These are phyloP conservation scores for Stagonosporopsis vannaccii DNA, from an alignment of 2,329 filamentous ascomycete genomes.

Conservation along the genomic window DNA sequence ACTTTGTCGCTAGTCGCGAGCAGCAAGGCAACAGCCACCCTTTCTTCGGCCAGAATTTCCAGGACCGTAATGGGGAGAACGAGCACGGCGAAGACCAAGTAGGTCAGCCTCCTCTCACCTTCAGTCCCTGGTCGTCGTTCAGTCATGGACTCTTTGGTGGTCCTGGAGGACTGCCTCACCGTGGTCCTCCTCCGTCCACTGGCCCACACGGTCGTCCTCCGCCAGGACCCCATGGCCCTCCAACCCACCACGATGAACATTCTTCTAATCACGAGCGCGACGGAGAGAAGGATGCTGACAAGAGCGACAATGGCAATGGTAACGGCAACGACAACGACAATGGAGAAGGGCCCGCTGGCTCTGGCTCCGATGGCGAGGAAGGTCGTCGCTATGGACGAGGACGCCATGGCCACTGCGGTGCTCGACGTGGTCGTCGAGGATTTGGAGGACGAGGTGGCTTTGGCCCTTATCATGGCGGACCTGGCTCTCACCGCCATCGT, in stretches of 20 bases:
- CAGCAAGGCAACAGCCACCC: slow-evolving; percentile 55
- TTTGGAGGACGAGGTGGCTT: slow-evolving; percentile 31
- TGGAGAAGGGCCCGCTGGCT: slow-evolving; percentile 41
- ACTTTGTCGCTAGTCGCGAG: slow-evolving; percentile 61
- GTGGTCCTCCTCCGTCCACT: slow-evolving; percentile 38
- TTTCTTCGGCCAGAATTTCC: slow-evolving; percentile 47
- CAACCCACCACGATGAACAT: slow-evolving; percentile 17
- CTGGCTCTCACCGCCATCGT: slow-evolving; percentile 17
- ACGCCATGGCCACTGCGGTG: slow-evolving; percentile 30
- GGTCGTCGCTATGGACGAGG: slow-evolving; percentile 23
- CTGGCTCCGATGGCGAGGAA: slow-evolving; percentile 39
- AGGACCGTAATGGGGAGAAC: slow-evolving; percentile 33
- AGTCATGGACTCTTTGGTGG: slow-evolving; percentile 40
- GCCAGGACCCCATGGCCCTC: slow-evolving; percentile 27
- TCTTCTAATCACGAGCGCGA: slow-evolving; percentile 18
- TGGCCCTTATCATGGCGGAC: slow-evolving; percentile 27
- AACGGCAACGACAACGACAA: slow-evolving; percentile 38
- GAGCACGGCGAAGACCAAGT: slow-evolving; percentile 35
- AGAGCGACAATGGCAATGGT: slow-evolving; percentile 26
- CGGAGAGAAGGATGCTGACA: slow-evolving; percentile 20
- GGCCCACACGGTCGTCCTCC: slow-evolving; percentile 27
- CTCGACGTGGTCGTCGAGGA: slow-evolving; percentile 32
- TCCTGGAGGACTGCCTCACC: slow-evolving; percentile 36
- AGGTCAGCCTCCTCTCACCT: slow-evolving; percentile 25
- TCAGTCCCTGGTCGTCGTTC: slow-evolving; percentile 47